These are phyloP conservation scores for Candida khao-thaluensis DNA, from an alignment of 805 yeast species.

Conservation along the genomic window DNA sequence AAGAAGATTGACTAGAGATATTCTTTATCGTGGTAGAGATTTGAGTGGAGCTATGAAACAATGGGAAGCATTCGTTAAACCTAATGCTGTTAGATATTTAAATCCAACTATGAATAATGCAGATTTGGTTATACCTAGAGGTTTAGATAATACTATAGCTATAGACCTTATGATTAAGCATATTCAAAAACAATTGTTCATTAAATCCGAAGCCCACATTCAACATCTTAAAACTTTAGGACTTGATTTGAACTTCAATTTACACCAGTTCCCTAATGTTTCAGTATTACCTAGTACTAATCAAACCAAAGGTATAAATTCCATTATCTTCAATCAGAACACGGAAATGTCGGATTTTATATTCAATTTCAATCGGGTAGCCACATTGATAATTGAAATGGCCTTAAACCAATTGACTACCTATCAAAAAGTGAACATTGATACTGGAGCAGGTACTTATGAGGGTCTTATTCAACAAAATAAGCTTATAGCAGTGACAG, in stretches of 20 bases:
- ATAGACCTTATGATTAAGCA: constrained; percentile 77
- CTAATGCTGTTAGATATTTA: constrained; percentile 76
- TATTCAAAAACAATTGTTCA: constrained; percentile 64
- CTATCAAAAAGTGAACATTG: constrained; percentile 33
- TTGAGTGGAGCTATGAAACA: constrained; percentile 78
- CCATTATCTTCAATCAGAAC: constrained; percentile 57
- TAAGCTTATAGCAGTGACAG: constrained; percentile 67
- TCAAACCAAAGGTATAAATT: constrained; percentile 70
- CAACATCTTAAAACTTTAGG: constrained; percentile 61
- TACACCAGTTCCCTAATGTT: constrained; percentile 29
- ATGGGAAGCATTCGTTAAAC: constrained; percentile 91
- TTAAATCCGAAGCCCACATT: constrained; percentile 69
- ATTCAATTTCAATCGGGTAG: constrained; percentile 83
- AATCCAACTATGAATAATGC: constrained; percentile 77
- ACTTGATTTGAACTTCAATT: constrained; percentile 30
- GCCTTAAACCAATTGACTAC: constrained; percentile 59
- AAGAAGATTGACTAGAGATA: constrained; percentile 83
- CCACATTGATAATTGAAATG: constrained; percentile 63
- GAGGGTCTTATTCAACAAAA: constrained; percentile 47
- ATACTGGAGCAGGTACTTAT: constrained; percentile 21
- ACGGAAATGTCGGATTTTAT: constrained; percentile 75
- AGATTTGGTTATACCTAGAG: constrained; percentile 87
- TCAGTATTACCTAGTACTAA: constrained; percentile 48
- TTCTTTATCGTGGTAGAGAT: constrained; percentile 82
- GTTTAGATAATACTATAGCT: constrained; percentile 79